Conservation (phyloP, 2,329 filamentous ascomycete genomes). For the Calonectria pseudoturangicola region DNA sequence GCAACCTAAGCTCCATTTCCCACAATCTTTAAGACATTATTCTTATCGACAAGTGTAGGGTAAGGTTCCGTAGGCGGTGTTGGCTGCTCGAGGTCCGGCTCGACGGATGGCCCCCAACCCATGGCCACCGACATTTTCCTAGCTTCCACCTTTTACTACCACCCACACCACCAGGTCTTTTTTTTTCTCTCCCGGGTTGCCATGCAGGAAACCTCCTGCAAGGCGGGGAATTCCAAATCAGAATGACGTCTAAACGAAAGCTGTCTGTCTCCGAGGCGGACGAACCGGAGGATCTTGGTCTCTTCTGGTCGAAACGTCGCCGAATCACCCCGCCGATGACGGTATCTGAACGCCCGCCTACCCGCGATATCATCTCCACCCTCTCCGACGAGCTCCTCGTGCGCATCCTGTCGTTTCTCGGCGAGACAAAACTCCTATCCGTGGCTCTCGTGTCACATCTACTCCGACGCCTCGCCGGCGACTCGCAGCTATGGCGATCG, state of each 20-base stretch:
- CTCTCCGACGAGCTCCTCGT: slow-evolving; percentile 93
- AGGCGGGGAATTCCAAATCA: slow-evolving; percentile 14
- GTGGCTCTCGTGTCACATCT: slow-evolving; percentile 82
- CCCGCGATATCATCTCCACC: slow-evolving; percentile 77
- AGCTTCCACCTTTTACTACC: slow-evolving; percentile 30
- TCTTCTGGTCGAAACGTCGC: slow-evolving; percentile 50
- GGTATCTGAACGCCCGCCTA: slow-evolving; percentile 37
- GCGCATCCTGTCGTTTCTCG: slow-evolving; percentile 86
- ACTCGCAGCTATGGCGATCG: slow-evolving; percentile 93
- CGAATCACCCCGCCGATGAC: slow-evolving; percentile 42
- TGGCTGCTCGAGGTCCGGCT: slow-evolving; percentile 28
- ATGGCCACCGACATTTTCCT: slow-evolving; percentile 54
- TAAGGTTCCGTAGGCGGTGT: slow-evolving; percentile 35
- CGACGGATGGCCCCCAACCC: slow-evolving; percentile 30
- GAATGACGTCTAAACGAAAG: slow-evolving; percentile 55
- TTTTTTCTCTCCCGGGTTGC: slow-evolving; percentile 12
- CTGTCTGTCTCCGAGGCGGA: slow-evolving; percentile 30
- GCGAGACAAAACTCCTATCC: slow-evolving; percentile 79
- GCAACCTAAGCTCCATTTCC: neutral
- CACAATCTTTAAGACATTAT: slow-evolving; percentile 13
- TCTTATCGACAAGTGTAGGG: slow-evolving; percentile 42
- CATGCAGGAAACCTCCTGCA: slow-evolving; percentile 42
- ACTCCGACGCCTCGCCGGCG: slow-evolving; percentile 82
- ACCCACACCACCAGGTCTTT: neutral
- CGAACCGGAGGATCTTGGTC: slow-evolving; percentile 30